These are phyloP conservation scores for Rhizophora mangle DNA, from an alignment of 345 rosid species.

Conservation along the genomic window DNA sequence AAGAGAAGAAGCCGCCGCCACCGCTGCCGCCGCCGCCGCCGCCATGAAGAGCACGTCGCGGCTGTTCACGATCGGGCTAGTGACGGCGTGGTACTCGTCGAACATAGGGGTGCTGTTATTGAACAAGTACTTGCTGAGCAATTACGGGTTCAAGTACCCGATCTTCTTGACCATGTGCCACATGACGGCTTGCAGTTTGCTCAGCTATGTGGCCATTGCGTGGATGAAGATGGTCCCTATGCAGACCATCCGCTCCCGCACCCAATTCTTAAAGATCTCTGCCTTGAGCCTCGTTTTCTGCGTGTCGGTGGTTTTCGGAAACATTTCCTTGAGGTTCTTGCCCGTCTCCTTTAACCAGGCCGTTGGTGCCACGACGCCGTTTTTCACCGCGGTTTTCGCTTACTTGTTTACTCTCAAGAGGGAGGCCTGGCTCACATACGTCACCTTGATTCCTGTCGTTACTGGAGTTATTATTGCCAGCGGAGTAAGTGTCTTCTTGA, in stretches of 20 bases:
- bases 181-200: constrained; percentile 95
- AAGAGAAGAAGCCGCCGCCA: no score
- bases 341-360: constrained; percentile 97
- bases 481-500: constrained; percentile 51
- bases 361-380: constrained; percentile 96
- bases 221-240: constrained; percentile 98
- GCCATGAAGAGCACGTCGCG: constrained; percentile 49
- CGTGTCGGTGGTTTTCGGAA: constrained; percentile 93
- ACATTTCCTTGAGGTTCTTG: constrained; percentile 69
- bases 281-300: constrained; percentile 85
- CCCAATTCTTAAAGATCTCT: constrained; percentile 88
- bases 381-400: constrained; percentile 95
- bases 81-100: constrained; percentile 84
- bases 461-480: constrained; percentile 97
- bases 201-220: constrained; percentile 89
- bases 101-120: constrained; percentile 92
- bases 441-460: constrained; percentile 87
- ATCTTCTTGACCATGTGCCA: constrained; percentile 99
- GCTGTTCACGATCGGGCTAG: constrained; percentile 80
- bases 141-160: constrained; percentile 97
- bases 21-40: neutral
- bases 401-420: constrained; percentile 78
- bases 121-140: constrained; percentile 90
- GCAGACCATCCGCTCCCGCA: constrained; percentile 91
- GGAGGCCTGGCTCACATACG: constrained; percentile 95